phyloP scores from a whole-genome alignment of 306 rosid genomes.

The Acacia confusa region DNA sequence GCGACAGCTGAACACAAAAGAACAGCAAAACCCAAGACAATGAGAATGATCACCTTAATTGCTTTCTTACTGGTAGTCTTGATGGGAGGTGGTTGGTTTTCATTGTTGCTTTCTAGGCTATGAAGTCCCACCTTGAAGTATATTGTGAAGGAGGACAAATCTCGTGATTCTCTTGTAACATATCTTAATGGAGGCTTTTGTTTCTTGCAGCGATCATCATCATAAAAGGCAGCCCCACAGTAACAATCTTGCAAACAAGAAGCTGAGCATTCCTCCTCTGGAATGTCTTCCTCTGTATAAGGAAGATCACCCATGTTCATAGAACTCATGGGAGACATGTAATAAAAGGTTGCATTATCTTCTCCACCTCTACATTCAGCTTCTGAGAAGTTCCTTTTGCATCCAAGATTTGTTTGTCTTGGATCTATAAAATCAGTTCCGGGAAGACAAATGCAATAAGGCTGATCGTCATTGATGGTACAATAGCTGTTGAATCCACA shows the following conservation, averaged over 20 bases:
- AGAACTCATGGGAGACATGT: neutral
- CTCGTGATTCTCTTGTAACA: neutral
- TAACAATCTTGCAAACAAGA: conserved; percentile 38
- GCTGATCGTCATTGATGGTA: neutral
- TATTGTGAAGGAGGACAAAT: neutral
- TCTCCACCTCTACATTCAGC: conserved; percentile 4
- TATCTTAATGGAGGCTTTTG: conserved; percentile 40
- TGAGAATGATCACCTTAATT: conserved; percentile 12
- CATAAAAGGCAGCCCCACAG: conserved; percentile 36
- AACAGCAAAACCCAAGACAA: neutral
- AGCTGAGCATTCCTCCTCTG: conserved; percentile 9
- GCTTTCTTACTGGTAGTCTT: conserved; percentile 30
- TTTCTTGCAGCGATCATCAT: neutral
- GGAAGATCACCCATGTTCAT: neutral
- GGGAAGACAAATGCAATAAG: neutral
- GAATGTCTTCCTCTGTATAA: neutral
- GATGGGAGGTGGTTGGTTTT: neutral
- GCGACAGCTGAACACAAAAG: conserved; percentile 20
- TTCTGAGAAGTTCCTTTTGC: conserved; percentile 24
- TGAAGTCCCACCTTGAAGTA: neutral
- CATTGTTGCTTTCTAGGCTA: neutral
- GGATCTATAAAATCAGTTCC: conserved; percentile 22
- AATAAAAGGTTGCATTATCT: neutral
- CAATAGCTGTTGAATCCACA: conserved; percentile 40
- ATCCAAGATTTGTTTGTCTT: conserved; percentile 11